Evolutionary conservation across 2,329 filamentous ascomycete species (phyloP).

Genomic region (Chaetomium strumarium): DNA sequence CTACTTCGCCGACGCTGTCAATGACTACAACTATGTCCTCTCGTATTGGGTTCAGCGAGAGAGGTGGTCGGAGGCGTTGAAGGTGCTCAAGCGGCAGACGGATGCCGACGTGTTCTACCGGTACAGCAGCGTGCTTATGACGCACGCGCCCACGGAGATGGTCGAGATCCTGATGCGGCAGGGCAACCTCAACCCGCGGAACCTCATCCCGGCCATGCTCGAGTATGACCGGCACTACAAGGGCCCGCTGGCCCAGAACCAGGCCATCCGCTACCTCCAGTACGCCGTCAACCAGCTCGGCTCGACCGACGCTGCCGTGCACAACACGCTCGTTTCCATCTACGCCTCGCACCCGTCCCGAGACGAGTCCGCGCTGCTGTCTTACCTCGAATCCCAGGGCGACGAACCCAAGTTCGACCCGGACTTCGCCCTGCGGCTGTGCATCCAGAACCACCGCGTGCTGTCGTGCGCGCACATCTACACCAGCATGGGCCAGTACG

Average conservation of each 20-base stretch:
- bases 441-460: slow-evolving; percentile 89
- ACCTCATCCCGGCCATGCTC: slow-evolving; percentile 85
- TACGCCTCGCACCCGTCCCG: slow-evolving; percentile 80
- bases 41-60: slow-evolving; percentile 97
- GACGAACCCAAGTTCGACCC: slow-evolving; percentile 84
- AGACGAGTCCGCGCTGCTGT: slow-evolving; percentile 78
- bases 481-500: slow-evolving; percentile 90
- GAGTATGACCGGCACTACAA: slow-evolving; percentile 81
- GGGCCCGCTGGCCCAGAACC: slow-evolving; percentile 68
- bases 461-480: slow-evolving; percentile 97
- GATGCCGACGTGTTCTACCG: slow-evolving; percentile 92
- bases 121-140: slow-evolving; percentile 96
- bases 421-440: slow-evolving; percentile 91
- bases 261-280: slow-evolving; percentile 88
- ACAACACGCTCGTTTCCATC: slow-evolving; percentile 95
- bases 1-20: slow-evolving; percentile 80
- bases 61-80: slow-evolving; percentile 79
- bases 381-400: slow-evolving; percentile 86
- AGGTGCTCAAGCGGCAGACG: slow-evolving; percentile 87
- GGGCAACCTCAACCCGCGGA: slow-evolving; percentile 73
- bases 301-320: slow-evolving; percentile 77
- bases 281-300: slow-evolving; percentile 85
- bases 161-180: slow-evolving; percentile 97
- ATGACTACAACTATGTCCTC: slow-evolving; percentile 91
- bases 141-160: slow-evolving; percentile 73